Conservation (phyloP, 176 grass and related monocot species). For the Cenchrus purpureus region DNA sequence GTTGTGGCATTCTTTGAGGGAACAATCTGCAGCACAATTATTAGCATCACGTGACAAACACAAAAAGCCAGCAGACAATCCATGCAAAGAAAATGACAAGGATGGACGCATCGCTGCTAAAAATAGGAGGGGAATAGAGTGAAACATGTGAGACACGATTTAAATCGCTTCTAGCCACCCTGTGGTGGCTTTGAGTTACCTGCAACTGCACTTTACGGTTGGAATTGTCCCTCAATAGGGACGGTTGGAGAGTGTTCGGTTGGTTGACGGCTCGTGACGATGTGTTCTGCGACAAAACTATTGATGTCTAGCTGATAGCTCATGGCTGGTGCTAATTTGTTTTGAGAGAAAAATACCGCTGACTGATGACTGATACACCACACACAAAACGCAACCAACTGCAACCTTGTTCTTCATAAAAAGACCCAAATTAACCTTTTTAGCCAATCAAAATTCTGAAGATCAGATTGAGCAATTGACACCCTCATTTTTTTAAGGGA, state of each 20-base stretch:
- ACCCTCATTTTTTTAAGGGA: not conserved
- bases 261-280: no score
- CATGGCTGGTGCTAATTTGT: no score
- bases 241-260: no score
- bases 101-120: not conserved
- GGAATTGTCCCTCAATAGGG: not conserved
- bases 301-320: no score
- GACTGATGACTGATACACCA: no score
- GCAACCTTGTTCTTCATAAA: not conserved
- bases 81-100: not conserved
- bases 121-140: not conserved
- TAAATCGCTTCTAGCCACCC: constrained; percentile 4
- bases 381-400: not conserved
- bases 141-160: not conserved
- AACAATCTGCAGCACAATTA: not conserved
- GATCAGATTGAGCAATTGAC: not conserved
- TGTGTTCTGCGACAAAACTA: no score
- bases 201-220: not conserved
- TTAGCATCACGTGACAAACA: not conserved
- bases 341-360: no score
- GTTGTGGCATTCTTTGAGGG: not conserved
- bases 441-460: not conserved
- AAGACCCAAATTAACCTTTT: not conserved
- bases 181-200: not conserved
- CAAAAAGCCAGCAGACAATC: not conserved